Base-by-base conservation (phyloP, 495 filamentous ascomycete genomes). In the Aspergillus affinis region DNA sequence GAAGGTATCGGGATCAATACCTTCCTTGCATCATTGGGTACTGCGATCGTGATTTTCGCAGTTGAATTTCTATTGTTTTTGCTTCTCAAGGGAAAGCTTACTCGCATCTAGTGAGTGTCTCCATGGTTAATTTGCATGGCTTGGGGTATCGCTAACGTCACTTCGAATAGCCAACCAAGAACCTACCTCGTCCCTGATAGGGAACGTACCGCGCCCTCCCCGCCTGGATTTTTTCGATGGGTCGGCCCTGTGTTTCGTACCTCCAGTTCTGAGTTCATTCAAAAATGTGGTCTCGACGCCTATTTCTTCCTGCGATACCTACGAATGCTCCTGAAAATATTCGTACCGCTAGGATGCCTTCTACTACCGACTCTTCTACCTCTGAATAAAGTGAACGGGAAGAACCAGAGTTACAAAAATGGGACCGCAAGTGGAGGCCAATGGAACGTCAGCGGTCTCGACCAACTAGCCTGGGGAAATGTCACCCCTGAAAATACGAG, bases 261-360 rank as follows among this genome's bases (percentile, higher is more conserved):
- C 56, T 82, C 84, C 50, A 88, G 92, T 72, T 81, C 89, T n/a
- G 91, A 96, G 62, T 88, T 97, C 69, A 94, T 97, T 60, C 87
- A 90, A 45, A 97, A 96, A 74, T 96, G 91, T 72, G 94, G 94
- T 6, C 83, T 98, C 45, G 94, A 98, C 74, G 93, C 95, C 66
- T 98, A 97, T 78, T 96, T 98, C 74, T 98, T 98, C 76, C 81
- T 98, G 1, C 90, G 95, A 55, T 98, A 96, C 70, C 81, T 98
- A 17, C 90, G 93, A 57, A 94, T 96, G 71, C 84, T 98, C 3
- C 82, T 98, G 44, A 89, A 95, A 68, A 93, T 97, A 60, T 98
- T 98, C 67, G 71, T 94, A 19, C 90, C 92, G 8, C 79, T 96
- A 56, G 90, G 88, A 21, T 50, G 88, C 19, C 69, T 96, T 29